phyloP scores from a whole-genome alignment of 2,329 filamentous ascomycete species.

The Colletotrichum falcatum region DNA sequence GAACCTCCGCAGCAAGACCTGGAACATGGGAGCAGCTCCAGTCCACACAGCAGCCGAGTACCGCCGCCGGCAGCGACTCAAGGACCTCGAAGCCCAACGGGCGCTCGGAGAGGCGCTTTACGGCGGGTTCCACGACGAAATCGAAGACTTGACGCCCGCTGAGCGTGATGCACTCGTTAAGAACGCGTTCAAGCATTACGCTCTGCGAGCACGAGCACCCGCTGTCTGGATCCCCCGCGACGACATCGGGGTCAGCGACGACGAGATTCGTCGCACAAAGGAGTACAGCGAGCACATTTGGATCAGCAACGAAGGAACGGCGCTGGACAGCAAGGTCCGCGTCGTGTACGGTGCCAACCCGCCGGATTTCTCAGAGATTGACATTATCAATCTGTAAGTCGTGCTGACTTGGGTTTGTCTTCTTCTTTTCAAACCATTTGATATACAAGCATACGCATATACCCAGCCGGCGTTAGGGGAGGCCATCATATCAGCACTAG shows the following conservation, averaged over 20 bases:
- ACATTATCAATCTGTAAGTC: slow-evolving; percentile 80
- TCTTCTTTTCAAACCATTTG: slow-evolving; percentile 7
- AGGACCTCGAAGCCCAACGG: slow-evolving; percentile 78
- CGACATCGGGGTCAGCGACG: slow-evolving; percentile 88
- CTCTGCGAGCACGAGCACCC: slow-evolving; percentile 84
- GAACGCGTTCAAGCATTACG: slow-evolving; percentile 91
- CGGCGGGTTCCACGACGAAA: slow-evolving; percentile 88
- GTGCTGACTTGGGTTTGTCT: background rate
- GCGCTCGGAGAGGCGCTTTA: slow-evolving; percentile 85
- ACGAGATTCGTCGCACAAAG: slow-evolving; percentile 85
- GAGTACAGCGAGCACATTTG: slow-evolving; percentile 84
- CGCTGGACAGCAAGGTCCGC: slow-evolving; percentile 83
- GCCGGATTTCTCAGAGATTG: slow-evolving; percentile 89
- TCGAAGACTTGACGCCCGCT: slow-evolving; percentile 92
- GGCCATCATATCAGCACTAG: slow-evolving; percentile 10
- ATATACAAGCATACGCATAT: slow-evolving; percentile 32
- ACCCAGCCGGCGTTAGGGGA: slow-evolving; percentile 37
- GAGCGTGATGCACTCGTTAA: slow-evolving; percentile 88
- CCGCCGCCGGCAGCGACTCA: slow-evolving; percentile 60
- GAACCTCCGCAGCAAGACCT: slow-evolving; percentile 59
- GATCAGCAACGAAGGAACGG: slow-evolving; percentile 94
- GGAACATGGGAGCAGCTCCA: slow-evolving; percentile 51
- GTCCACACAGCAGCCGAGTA: slow-evolving; percentile 60
- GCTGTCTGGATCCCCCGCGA: slow-evolving; percentile 96
- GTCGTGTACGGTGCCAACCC: slow-evolving; percentile 88